Conservation (phyloP, 148 eudicot genomes). For the Persicaria tinctoria region DNA sequence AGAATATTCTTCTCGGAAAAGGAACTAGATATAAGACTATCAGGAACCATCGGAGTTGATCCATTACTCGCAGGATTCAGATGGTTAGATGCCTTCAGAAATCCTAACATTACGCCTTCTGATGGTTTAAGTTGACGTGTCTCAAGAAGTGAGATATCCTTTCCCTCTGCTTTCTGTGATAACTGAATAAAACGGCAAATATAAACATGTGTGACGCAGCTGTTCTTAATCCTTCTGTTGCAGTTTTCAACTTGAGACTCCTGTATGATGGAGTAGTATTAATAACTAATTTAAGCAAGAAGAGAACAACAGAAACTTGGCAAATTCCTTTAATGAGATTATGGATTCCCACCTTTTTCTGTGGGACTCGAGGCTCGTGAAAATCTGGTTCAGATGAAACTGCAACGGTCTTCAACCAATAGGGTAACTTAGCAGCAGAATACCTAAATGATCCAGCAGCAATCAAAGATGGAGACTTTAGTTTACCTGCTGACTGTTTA, state of each 20-base stretch:
- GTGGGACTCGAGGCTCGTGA: not conserved
- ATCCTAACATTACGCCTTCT: slow-evolving; percentile 18
- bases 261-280: slow-evolving; percentile 20
- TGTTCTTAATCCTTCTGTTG: slow-evolving; percentile 42
- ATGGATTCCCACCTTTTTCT: not conserved
- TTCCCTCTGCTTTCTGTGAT: slow-evolving; percentile 38
- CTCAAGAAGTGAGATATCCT: slow-evolving; percentile 19
- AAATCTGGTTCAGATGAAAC: slow-evolving; percentile 9
- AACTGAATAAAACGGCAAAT: slow-evolving; percentile 55
- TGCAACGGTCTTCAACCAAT: slow-evolving; percentile 26
- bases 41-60: slow-evolving; percentile 16
- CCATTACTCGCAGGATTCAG: slow-evolving; percentile 15
- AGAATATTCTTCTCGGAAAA: slow-evolving; percentile 21
- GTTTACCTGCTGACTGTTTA: not conserved
- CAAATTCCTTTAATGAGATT: not conserved
- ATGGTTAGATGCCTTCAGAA: slow-evolving; percentile 14
- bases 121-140: slow-evolving; percentile 15
- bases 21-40: slow-evolving; percentile 14
- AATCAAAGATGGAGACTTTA: not conserved
- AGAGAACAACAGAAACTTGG: not conserved
- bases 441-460: slow-evolving; percentile 12
- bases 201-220: slow-evolving; percentile 55
- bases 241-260: slow-evolving; percentile 20
- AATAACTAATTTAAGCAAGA: not conserved
- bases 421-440: slow-evolving; percentile 23